A percentile compares a stretch with the other conserved stretches of the same genome.
phyloP scores from a whole-genome alignment of 148 eudicot genomes.

The Beta vulgaris region DNA sequence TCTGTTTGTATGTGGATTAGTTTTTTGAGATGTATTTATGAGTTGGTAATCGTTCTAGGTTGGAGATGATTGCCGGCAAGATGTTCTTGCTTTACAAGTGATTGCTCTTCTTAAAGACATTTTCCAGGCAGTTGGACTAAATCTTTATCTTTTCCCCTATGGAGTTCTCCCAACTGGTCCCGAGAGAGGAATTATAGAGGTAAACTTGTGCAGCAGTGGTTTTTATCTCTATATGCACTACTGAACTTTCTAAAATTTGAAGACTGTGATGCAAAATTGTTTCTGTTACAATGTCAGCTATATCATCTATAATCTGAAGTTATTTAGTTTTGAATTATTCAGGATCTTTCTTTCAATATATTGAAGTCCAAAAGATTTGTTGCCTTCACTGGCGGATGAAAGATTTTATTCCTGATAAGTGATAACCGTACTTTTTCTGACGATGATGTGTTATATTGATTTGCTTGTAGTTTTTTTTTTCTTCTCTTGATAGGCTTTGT shows the following conservation, averaged over 20 bases:
- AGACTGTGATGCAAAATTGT: background rate
- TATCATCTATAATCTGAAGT: background rate
- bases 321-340: background rate
- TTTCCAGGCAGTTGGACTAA: slow-evolving; percentile 76
- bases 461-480: no score
- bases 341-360: background rate
- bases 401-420: no score
- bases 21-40: slow-evolving; percentile 5
- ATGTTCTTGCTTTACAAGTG: slow-evolving; percentile 97
- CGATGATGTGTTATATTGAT: background rate
- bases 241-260: no score
- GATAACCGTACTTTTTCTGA: no score
- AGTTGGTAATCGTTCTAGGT: slow-evolving; percentile 48
- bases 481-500: no score
- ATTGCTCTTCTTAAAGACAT: slow-evolving; percentile 89
- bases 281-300: background rate
- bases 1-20: background rate
- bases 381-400: no score
- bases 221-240: background rate
- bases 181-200: slow-evolving; percentile 95
- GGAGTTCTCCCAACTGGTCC: slow-evolving; percentile 99
- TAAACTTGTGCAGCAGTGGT: slow-evolving; percentile 20
- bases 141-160: slow-evolving; percentile 88
- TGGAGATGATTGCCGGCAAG: slow-evolving; percentile 99
- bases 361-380: background rate